Evolutionary conservation across 2,329 filamentous ascomycete species (phyloP).

Genomic region (Colletotrichum sp.): DNA sequence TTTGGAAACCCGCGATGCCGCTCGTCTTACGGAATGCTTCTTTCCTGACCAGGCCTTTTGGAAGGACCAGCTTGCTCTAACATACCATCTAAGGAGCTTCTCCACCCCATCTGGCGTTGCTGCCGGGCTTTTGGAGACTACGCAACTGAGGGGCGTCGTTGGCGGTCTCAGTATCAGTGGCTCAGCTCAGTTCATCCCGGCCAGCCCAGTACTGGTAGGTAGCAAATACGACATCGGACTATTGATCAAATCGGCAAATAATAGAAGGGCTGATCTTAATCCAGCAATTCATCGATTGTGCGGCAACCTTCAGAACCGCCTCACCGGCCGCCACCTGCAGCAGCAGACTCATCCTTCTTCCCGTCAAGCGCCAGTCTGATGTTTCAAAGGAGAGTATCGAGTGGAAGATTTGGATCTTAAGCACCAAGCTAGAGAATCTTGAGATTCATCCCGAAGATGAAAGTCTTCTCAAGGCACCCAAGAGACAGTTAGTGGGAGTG

Average conservation of each 20-base stretch:
- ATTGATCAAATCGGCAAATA: neutral
- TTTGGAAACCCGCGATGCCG: neutral
- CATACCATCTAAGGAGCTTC: slow-evolving; percentile 12
- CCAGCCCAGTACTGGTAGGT: neutral
- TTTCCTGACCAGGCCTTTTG: neutral
- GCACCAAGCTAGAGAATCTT: slow-evolving; percentile 32
- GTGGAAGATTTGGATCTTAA: slow-evolving; percentile 40
- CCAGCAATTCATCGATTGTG: slow-evolving; percentile 12
- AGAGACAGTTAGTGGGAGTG: slow-evolving; percentile 14
- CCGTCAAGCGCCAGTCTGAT: neutral
- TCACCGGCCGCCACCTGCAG: slow-evolving; percentile 32
- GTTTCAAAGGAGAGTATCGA: neutral
- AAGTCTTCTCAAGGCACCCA: slow-evolving; percentile 24
- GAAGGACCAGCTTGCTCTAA: slow-evolving; percentile 11
- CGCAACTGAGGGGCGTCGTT: neutral
- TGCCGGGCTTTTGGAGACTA: neutral
- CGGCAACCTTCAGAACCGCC: slow-evolving; percentile 34
- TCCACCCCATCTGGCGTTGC: neutral
- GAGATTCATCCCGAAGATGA: slow-evolving; percentile 31
- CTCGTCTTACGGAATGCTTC: neutral
- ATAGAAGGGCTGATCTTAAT: neutral
- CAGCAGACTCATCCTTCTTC: slow-evolving; percentile 36
- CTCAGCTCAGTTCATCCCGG: neutral
- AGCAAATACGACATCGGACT: neutral
- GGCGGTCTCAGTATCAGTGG: neutral